phyloP scores from a whole-genome alignment of 371 early-diverging fungal species.

The Catenaria anguillulae region DNA sequence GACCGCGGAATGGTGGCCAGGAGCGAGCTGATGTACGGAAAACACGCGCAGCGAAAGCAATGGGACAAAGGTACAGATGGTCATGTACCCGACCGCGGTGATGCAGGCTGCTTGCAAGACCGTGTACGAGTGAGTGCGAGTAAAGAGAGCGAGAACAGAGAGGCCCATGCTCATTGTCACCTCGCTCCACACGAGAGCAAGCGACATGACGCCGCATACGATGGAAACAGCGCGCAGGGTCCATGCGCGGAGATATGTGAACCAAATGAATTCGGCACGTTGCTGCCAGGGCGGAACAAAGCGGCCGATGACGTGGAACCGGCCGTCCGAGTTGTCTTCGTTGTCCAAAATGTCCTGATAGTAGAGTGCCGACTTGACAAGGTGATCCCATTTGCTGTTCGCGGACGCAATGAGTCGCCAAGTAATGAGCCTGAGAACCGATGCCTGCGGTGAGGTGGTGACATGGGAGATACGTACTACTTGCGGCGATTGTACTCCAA shows the following conservation, averaged over 20 bases:
- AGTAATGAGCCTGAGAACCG: too few species aligned
- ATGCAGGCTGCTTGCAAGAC: slow-evolving; percentile 47
- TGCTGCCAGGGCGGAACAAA: neutral
- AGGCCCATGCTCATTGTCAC: slow-evolving; percentile 55
- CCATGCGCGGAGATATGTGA: slow-evolving; percentile 49
- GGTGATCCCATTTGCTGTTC: slow-evolving; percentile 43
- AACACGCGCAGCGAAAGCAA: slow-evolving; percentile 56
- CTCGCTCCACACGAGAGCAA: slow-evolving; percentile 79
- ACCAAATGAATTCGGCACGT: slow-evolving; percentile 64
- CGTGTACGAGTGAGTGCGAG: slow-evolving; percentile 12
- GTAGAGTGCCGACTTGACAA: slow-evolving; percentile 46
- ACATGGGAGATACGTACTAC: slow-evolving; percentile 27
- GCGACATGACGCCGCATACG: slow-evolving; percentile 42
- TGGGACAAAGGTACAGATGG: slow-evolving; percentile 73
- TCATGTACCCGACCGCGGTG: slow-evolving; percentile 71
- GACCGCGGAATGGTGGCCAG: slow-evolving; percentile 80
- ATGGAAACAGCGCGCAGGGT: slow-evolving; percentile 39
- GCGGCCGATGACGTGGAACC: neutral
- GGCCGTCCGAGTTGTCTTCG: slow-evolving; percentile 29
- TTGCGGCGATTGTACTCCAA: slow-evolving; percentile 42
- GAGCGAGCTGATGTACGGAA: slow-evolving; percentile 56
- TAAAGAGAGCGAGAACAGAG: slow-evolving; percentile 36
- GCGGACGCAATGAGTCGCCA: too few species aligned
- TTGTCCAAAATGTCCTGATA: slow-evolving; percentile 58
- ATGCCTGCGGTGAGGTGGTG: too few species aligned